Conservation (phyloP, 306 rosid genomes). For the Vigna angularis region DNA sequence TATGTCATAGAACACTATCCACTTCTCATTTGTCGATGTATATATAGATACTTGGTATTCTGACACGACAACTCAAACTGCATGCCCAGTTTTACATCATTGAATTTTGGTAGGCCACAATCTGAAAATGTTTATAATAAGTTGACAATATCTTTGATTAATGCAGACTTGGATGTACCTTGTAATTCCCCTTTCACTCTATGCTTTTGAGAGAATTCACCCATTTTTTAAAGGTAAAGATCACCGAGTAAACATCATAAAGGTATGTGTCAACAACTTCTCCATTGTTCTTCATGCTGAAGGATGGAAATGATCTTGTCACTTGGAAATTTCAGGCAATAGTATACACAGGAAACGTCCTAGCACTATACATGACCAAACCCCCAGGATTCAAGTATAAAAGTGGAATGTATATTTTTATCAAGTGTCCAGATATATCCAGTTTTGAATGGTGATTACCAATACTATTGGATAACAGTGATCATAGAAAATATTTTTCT, state of each 20-base stretch:
- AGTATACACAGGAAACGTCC: constrained; percentile 83
- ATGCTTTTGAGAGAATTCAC: constrained; percentile 66
- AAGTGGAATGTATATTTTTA: constrained; percentile 93
- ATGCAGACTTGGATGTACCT: constrained; percentile 98
- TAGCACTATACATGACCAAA: constrained; percentile 81
- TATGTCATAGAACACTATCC: constrained; percentile 6
- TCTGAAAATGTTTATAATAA: constrained; percentile 19
- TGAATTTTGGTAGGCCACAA: constrained; percentile 4
- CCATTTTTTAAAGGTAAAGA: constrained; percentile 55
- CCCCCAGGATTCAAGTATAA: constrained; percentile 77
- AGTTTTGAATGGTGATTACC: constrained; percentile 78
- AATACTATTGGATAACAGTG: neutral
- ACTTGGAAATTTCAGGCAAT: constrained; percentile 68
- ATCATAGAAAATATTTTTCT: constrained; percentile 3
- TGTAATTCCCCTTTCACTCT: constrained; percentile 61
- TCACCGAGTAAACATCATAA: constrained; percentile 65
- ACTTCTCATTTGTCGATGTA: neutral
- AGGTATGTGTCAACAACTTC: constrained; percentile 55
- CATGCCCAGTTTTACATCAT: neutral
- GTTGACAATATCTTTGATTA: constrained; percentile 21
- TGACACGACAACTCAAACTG: neutral
- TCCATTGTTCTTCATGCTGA: neutral
- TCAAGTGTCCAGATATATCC: constrained; percentile 90
- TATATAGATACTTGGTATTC: neutral
- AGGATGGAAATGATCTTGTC: constrained; percentile 30